phyloP scores from a whole-genome alignment of 176 grass and related monocot genomes.

The Carex myosuroides region DNA sequence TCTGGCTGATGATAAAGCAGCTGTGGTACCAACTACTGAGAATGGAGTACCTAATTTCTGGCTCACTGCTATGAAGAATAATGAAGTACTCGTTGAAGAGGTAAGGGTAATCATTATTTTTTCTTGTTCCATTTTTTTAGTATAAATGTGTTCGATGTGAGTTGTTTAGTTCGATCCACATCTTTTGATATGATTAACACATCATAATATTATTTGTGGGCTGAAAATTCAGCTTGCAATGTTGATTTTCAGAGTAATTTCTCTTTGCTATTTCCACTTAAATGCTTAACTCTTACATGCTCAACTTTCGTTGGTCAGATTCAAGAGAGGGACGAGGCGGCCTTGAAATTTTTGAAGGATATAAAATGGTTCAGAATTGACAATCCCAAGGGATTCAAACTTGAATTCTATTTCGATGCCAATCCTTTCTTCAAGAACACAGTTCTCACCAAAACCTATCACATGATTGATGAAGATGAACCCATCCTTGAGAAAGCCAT shows the following conservation, averaged over 20 bases:
- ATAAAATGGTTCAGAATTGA: constrained; percentile 77
- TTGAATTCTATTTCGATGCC: constrained; percentile 73
- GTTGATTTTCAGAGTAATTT: not conserved
- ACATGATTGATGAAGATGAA: constrained; percentile 93
- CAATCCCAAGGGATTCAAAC: constrained; percentile 85
- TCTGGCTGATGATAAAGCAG: constrained; percentile 33
- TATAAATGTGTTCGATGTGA: not conserved
- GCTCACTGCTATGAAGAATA: constrained; percentile 91
- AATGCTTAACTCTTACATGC: not conserved
- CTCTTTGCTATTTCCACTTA: not conserved
- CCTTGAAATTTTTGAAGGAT: constrained; percentile 86
- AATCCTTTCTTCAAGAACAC: constrained; percentile 91
- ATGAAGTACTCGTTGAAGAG: constrained; percentile 82
- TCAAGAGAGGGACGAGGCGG: constrained; percentile 78
- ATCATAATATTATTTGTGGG: not conserved
- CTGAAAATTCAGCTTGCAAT: not conserved
- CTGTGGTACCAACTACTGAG: constrained; percentile 32
- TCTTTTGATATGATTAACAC: not conserved
- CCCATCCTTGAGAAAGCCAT: constrained; percentile 94
- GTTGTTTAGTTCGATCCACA: not conserved
- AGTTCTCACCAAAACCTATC: constrained; percentile 83
- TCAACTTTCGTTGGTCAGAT: constrained; percentile 37
- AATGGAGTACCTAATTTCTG: constrained; percentile 93
- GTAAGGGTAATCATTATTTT: constrained; percentile 16
- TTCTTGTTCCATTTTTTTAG: not conserved